These are phyloP conservation scores for Diaporthe capsici DNA, from an alignment of 2,329 filamentous ascomycete species.

Conservation along the genomic window DNA sequence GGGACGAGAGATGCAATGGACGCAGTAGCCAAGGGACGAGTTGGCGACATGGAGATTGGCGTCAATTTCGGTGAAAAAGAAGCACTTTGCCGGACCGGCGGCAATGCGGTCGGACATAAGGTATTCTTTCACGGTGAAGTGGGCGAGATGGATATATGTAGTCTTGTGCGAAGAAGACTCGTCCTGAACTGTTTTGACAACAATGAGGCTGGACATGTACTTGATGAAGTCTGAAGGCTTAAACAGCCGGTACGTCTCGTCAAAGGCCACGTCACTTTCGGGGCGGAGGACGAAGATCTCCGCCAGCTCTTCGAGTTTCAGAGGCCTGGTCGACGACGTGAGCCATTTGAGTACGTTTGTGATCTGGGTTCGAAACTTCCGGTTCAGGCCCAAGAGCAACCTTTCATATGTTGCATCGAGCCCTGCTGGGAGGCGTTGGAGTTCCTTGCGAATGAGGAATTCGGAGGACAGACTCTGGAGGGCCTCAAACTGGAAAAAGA, in stretches of 20 bases:
- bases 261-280: background rate
- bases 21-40: too few relatives aligned
- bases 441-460: background rate
- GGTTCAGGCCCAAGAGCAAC: background rate
- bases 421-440: background rate
- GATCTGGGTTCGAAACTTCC: background rate
- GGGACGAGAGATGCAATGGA: too few relatives aligned
- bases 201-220: background rate
- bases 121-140: too few relatives aligned
- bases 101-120: too few relatives aligned
- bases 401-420: background rate
- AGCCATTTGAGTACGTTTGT: conserved; percentile 29
- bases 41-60: too few relatives aligned
- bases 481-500: background rate
- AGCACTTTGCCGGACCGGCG: too few relatives aligned
- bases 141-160: too few relatives aligned
- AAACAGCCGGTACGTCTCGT: background rate
- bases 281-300: background rate
- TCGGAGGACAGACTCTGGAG: background rate
- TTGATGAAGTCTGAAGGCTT: background rate
- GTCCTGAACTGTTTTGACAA: too few relatives aligned
- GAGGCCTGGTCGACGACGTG: background rate
- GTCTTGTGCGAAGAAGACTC: too few relatives aligned
- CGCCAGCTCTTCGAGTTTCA: background rate
- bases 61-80: too few relatives aligned